Evolutionary conservation across 2,329 filamentous ascomycete genomes (phyloP).

Genomic region (Beauveria sp.): DNA sequence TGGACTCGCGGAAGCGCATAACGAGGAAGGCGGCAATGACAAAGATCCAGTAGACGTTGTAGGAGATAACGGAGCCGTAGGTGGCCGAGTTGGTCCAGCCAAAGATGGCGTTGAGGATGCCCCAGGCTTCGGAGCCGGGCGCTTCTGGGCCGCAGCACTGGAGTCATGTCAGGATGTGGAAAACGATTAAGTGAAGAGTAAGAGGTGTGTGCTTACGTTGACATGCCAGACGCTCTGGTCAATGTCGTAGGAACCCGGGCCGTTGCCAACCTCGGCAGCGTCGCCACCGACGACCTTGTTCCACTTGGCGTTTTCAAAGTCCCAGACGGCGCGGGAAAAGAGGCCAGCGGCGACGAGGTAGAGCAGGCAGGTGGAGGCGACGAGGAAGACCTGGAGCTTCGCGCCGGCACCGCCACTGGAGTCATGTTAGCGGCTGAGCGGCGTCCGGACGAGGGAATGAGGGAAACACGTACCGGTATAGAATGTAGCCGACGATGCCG

Average conservation of each 20-base stretch:
- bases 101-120: constrained; percentile 76
- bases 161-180: constrained; percentile 1
- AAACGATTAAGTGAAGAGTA: not conserved
- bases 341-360: constrained; percentile 80
- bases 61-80: constrained; percentile 77
- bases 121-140: constrained; percentile 73
- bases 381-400: constrained; percentile 64
- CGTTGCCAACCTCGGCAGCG: constrained; percentile 40
- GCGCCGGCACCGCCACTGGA: constrained; percentile 34
- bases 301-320: constrained; percentile 64
- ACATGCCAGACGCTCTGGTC: constrained; percentile 74
- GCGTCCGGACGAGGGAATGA: not conserved
- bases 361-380: constrained; percentile 71
- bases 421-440: not conserved
- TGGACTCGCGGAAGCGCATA: constrained; percentile 59
- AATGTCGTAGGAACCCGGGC: constrained; percentile 74
- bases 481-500: constrained; percentile 56
- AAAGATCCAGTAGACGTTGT: constrained; percentile 79
- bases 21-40: constrained; percentile 62
- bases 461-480: constrained; percentile 62
- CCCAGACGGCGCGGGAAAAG: constrained; percentile 71
- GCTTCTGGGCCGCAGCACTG: constrained; percentile 70
- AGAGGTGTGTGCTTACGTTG: constrained; percentile 46
- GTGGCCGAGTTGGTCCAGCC: constrained; percentile 87
- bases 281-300: constrained; percentile 54